These are phyloP conservation scores for Obba rivulosa DNA, from an alignment of 768 basidiomycete species.

Conservation along the genomic window DNA sequence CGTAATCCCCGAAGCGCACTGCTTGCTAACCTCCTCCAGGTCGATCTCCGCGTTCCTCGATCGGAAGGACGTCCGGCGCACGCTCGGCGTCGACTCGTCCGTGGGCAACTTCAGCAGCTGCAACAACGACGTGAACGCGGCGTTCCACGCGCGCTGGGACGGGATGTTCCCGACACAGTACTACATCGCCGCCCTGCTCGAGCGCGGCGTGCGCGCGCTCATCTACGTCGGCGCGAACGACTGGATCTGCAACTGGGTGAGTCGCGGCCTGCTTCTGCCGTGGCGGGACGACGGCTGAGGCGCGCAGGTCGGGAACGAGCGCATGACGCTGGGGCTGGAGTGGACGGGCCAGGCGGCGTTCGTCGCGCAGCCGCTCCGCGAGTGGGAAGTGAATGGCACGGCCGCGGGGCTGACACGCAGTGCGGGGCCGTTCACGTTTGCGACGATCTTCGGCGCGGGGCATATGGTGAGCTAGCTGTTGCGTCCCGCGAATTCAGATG, in stretches of 20 bases:
- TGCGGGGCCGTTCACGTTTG: conserved; percentile 54
- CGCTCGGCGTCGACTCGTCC: conserved; percentile 58
- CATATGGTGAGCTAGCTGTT: conserved; percentile 49
- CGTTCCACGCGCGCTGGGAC: conserved; percentile 48
- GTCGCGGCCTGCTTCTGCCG: background rate
- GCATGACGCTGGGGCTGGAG: conserved; percentile 53
- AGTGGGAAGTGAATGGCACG: conserved; percentile 52
- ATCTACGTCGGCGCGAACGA: conserved; percentile 54
- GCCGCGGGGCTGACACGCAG: conserved; percentile 50
- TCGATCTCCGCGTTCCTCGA: conserved; percentile 59
- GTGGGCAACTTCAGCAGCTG: conserved; percentile 37
- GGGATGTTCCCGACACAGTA: conserved; percentile 23
- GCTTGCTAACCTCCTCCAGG: conserved; percentile 28
- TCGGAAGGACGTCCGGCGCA: conserved; percentile 43
- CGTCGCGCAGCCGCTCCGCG: conserved; percentile 33
- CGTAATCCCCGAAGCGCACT: background rate
- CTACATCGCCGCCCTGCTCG: conserved; percentile 51
- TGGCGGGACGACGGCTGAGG: background rate
- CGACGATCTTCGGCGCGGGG: conserved; percentile 60
- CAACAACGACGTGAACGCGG: conserved; percentile 36
- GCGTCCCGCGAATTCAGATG: background rate
- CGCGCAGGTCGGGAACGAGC: conserved; percentile 47
- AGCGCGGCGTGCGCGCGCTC: conserved; percentile 46
- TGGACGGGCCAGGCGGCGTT: conserved; percentile 56
- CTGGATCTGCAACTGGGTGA: conserved; percentile 52